Conservation (phyloP, 2,329 filamentous ascomycete species). For the Cladosporium colombiae region DNA sequence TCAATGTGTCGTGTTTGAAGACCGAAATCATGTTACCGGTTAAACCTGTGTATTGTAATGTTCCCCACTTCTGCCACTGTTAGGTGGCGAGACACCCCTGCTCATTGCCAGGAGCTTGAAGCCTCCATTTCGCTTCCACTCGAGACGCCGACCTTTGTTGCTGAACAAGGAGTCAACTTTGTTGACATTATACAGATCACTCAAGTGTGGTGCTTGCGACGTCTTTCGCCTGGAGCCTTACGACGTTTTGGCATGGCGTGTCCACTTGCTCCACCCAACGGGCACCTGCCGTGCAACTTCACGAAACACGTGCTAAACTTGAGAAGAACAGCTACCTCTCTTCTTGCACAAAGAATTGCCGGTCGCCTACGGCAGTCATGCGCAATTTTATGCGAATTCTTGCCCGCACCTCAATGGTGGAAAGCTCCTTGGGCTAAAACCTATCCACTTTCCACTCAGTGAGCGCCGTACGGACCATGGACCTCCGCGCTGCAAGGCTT, state of each 20-base stretch:
- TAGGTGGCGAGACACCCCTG: neutral
- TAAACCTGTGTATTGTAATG: neutral
- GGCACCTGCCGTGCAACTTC: neutral
- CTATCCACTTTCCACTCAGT: neutral
- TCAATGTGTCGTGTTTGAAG: neutral
- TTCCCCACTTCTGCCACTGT: neutral
- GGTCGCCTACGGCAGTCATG: neutral
- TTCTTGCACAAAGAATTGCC: neutral
- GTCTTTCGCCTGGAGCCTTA: neutral
- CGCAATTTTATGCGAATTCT: neutral
- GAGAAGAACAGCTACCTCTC: neutral
- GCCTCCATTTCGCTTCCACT: neutral
- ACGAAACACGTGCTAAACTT: neutral
- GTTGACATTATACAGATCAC: neutral
- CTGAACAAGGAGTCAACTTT: neutral
- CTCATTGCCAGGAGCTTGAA: neutral
- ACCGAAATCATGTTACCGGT: neutral
- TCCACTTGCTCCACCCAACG: neutral
- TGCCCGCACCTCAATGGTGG: neutral
- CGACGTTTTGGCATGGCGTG: neutral
- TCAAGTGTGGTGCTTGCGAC: neutral
- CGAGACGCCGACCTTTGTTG: neutral
- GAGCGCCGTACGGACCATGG: slow-evolving; percentile 6
- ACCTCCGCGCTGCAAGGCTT: slow-evolving; percentile 2
- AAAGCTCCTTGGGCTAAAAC: neutral